Base-by-base conservation (phyloP, 169 alveolate genomes). In the Plasmodium berghei region DNA sequence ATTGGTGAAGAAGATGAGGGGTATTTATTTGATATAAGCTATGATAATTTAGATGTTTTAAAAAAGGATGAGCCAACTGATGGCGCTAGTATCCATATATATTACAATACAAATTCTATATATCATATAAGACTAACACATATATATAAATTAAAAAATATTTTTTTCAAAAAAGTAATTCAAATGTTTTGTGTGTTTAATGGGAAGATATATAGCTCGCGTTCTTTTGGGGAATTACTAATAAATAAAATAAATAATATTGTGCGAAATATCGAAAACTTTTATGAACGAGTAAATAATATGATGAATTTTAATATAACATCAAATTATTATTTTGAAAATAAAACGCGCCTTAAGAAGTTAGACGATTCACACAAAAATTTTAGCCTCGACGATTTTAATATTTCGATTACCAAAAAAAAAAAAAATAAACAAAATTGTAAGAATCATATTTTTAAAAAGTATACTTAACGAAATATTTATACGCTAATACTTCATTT, bases 181-280 rank as follows among this genome's bases (percentile, higher is more conserved):
- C 90, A 83, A 42, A 56, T 66, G 72, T 83, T 83, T 20, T 83
- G 90, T 55, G 70, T 83, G 55, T 67, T 83, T 45, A 83, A 83
- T 70, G 90, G 90, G 26, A 83, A 83, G 20, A 83, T 83, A 20
- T 83, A 83, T 55, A 83, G 90, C 40, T 67, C 86, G 1, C 16
- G 70, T 16, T 83, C 90, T 9, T 83, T 83, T 49, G 90, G 90
- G 10, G 90, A 83, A 56, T 83, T 83, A 46, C 45, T 83, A 66
- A 83, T 69, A 18, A 83, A 70, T 62, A 83, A 83, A 83, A 83
- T 83, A 67, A 48, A 71, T 52, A 66, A 24, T 28, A 83, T 83
- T 67, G 90, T 83, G 20, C 24, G 70, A 42, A 83, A 83, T 83
- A 61, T 83, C 14, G 85, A 83, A 34, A 83, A 83, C 18, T 83